Evolutionary conservation across 2,329 filamentous ascomycete species (phyloP).

Genomic region (Aureobasidium sp.): DNA sequence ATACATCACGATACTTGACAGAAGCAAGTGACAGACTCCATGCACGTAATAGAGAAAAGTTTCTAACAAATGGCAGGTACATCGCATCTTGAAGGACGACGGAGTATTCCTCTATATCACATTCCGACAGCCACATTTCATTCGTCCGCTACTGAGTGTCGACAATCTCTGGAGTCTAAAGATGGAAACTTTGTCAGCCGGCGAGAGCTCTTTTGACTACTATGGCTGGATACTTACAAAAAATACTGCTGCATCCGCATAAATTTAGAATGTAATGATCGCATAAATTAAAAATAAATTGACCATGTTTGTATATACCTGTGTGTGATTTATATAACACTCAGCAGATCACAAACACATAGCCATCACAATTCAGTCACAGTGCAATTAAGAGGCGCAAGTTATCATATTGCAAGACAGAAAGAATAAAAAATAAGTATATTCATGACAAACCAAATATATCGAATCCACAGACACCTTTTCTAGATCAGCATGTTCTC

Average conservation of each 20-base stretch:
- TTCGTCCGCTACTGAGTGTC: conserved; percentile 39
- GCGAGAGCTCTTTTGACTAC: conserved; percentile 41
- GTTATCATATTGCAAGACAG: too few species aligned
- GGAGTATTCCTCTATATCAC: conserved; percentile 33
- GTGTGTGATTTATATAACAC: too few species aligned
- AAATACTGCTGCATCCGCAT: not conserved
- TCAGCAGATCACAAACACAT: too few species aligned
- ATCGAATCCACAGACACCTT: too few species aligned
- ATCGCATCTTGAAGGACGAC: conserved; percentile 23
- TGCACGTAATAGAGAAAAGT: not conserved
- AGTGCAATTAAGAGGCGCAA: too few species aligned
- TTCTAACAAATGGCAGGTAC: conserved; percentile 13
- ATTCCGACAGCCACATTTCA: conserved; percentile 48
- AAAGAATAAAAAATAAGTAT: too few species aligned
- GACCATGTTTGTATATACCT: too few species aligned
- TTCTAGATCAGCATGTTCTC: too few species aligned
- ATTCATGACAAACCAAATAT: too few species aligned
- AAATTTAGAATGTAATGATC: too few species aligned
- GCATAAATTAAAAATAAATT: not conserved
- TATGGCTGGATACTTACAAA: conserved; percentile 39
- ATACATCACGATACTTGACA: conserved; percentile 20
- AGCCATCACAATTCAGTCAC: too few species aligned
- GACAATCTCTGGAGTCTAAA: conserved; percentile 39
- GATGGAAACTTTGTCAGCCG: conserved; percentile 34
- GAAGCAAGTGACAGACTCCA: conserved; percentile 15